Percentiles rank a stretch among this genome's conserved stretches.
These are phyloP conservation scores for Tricholoma terreum DNA, from an alignment of 768 basidiomycete genomes.

Conservation along the genomic window DNA sequence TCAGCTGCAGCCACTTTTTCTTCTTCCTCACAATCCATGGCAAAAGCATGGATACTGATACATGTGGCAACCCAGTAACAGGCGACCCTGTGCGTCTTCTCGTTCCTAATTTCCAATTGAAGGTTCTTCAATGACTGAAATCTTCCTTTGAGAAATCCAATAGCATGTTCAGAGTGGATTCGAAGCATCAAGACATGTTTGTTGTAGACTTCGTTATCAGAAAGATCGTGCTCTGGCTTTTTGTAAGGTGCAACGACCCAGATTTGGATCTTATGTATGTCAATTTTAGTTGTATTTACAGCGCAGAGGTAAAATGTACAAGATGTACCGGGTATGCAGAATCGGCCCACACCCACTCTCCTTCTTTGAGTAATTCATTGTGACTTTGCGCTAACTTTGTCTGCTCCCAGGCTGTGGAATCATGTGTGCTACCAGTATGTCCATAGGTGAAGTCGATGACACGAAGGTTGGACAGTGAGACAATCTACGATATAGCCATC, in stretches of 20 bases:
- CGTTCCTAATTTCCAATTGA: slow-evolving; percentile 22
- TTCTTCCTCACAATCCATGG: not conserved
- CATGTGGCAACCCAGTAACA: slow-evolving; percentile 30
- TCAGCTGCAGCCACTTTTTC: not conserved
- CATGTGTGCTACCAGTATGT: slow-evolving; percentile 32
- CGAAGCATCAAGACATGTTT: slow-evolving; percentile 33
- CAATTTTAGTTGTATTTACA: not conserved
- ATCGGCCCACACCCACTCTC: not conserved
- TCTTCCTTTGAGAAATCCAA: slow-evolving; percentile 39
- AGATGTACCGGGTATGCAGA: not conserved
- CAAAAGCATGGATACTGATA: too few species aligned
- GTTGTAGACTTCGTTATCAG: slow-evolving; percentile 32
- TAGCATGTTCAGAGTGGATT: slow-evolving; percentile 37
- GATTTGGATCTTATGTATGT: slow-evolving; percentile 15
- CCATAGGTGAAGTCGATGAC: slow-evolving; percentile 36
- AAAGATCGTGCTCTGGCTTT: slow-evolving; percentile 19
- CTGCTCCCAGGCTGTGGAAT: slow-evolving; percentile 29
- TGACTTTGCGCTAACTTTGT: not conserved
- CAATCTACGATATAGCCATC: slow-evolving; percentile 13
- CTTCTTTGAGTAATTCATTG: not conserved
- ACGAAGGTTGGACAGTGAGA: slow-evolving; percentile 27
- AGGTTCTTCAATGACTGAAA: slow-evolving; percentile 34
- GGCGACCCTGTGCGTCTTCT: slow-evolving; percentile 22
- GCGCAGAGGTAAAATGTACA: not conserved
- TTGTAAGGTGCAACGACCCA: slow-evolving; percentile 28